These are phyloP conservation scores for Claviceps digitariae DNA, from an alignment of 2,329 filamentous ascomycete genomes.

Conservation along the genomic window DNA sequence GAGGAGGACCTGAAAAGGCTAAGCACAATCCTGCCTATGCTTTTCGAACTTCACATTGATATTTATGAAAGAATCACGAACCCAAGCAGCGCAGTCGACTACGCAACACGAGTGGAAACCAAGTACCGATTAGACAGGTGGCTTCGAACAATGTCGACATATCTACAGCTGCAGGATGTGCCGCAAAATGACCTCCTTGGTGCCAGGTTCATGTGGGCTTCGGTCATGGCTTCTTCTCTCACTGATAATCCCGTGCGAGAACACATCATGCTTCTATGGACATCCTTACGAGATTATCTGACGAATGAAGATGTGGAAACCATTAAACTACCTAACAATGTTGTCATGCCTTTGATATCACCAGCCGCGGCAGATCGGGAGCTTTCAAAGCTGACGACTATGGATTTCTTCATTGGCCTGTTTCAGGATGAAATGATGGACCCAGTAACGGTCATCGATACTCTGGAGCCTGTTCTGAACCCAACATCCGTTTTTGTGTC, in stretches of 20 bases:
- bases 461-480: slow-evolving; percentile 81
- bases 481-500: slow-evolving; percentile 41
- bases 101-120: slow-evolving; percentile 32
- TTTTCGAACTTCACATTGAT: slow-evolving; percentile 49
- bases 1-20: slow-evolving; percentile 19
- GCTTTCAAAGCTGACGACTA: slow-evolving; percentile 81
- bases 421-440: slow-evolving; percentile 75
- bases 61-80: slow-evolving; percentile 46
- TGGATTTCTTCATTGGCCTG: slow-evolving; percentile 87
- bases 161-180: slow-evolving; percentile 24
- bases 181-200: slow-evolving; percentile 26
- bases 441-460: slow-evolving; percentile 76
- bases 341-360: slow-evolving; percentile 78
- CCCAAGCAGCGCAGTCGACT: slow-evolving; percentile 40
- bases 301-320: slow-evolving; percentile 25
- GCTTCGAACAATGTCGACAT: slow-evolving; percentile 34
- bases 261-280: slow-evolving; percentile 45
- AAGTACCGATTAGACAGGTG: slow-evolving; percentile 37
- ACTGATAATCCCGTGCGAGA: slow-evolving; percentile 40
- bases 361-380: slow-evolving; percentile 74
- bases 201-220: slow-evolving; percentile 44
- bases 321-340: slow-evolving; percentile 67
- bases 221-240: slow-evolving; percentile 38
- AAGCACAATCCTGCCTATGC: slow-evolving; percentile 38
- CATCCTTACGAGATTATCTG: slow-evolving; percentile 40